These are phyloP conservation scores for Cladosporium cucumerinum DNA, from an alignment of 2,329 filamentous ascomycete genomes.

Conservation along the genomic window DNA sequence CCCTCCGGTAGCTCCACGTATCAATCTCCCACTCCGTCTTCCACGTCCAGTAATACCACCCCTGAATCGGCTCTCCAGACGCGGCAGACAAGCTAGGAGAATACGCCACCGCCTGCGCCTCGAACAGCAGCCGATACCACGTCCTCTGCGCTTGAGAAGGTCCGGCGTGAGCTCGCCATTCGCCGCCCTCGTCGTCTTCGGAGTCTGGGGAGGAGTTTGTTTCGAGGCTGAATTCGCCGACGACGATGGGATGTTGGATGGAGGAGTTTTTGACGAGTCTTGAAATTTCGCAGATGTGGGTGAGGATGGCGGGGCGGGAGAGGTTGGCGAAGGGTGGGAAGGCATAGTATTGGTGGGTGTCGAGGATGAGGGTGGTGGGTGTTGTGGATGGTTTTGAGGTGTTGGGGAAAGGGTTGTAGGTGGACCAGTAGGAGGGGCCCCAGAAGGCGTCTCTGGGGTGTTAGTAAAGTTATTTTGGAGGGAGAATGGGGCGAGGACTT, in stretches of 20 bases:
- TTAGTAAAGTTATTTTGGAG: not conserved
- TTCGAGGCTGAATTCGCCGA: conserved; percentile 25
- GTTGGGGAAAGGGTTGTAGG: conserved; percentile 21
- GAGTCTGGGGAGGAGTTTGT: conserved; percentile 20
- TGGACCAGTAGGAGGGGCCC: conserved; percentile 24
- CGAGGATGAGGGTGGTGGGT: conserved; percentile 19
- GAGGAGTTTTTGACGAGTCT: conserved; percentile 12
- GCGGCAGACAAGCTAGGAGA: conserved; percentile 13
- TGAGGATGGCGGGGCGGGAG: conserved; percentile 19
- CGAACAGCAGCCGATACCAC: conserved; percentile 25
- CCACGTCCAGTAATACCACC: conserved; percentile 28
- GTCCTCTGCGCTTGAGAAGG: conserved; percentile 19
- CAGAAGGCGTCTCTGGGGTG: conserved; percentile 23
- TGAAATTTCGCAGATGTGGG: conserved; percentile 22
- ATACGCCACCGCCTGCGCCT: conserved; percentile 24
- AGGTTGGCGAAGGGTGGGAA: conserved; percentile 25
- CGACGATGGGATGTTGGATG: conserved; percentile 16
- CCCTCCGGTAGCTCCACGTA: conserved; percentile 24
- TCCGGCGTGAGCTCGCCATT: not conserved
- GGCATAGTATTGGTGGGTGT: conserved; percentile 30
- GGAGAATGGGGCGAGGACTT: not conserved
- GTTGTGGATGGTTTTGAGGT: conserved; percentile 4
- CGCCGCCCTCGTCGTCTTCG: conserved; percentile 14
- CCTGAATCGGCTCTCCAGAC: conserved; percentile 12
- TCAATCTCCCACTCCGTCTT: conserved; percentile 27